These are phyloP conservation scores for Rhodofomes roseus DNA, from an alignment of 1,284 basidiomycete species.

Conservation along the genomic window DNA sequence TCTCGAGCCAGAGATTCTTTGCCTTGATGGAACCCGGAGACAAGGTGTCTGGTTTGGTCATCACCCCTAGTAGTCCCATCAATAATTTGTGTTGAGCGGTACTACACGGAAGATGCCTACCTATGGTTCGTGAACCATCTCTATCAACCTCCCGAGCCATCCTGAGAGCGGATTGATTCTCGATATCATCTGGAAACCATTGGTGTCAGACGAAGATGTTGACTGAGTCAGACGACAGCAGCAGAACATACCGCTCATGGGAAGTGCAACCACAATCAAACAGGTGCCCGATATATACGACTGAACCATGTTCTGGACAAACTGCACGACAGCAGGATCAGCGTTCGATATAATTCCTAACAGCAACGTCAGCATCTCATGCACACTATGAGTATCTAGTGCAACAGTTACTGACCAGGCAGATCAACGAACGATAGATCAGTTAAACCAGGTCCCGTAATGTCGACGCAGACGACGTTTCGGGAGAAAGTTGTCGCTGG, in stretches of 20 bases:
- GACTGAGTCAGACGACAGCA: not conserved
- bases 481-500: conserved; percentile 32
- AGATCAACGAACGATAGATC: conserved; percentile 44
- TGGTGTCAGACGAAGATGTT: too few relatives aligned
- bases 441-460: conserved; percentile 39
- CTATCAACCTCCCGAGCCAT: conserved; percentile 52
- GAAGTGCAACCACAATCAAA: conserved; percentile 57
- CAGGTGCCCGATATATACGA: conserved; percentile 38
- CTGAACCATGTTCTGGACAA: conserved; percentile 44
- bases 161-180: conserved; percentile 54
- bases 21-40: conserved; percentile 39
- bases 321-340: conserved; percentile 34
- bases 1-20: conserved; percentile 42
- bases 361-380: not conserved
- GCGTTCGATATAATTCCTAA: conserved; percentile 58
- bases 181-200: conserved; percentile 52
- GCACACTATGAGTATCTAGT: conserved; percentile 33
- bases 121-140: conserved; percentile 53
- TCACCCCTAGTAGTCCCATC: conserved; percentile 46
- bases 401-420: conserved; percentile 30
- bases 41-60: conserved; percentile 63
- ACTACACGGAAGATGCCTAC: conserved; percentile 25
- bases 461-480: conserved; percentile 41
- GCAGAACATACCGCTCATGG: conserved; percentile 44
- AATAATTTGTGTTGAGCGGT: not conserved